Conservation (phyloP, 495 filamentous ascomycete species). For the Neurospora sublineolata region DNA sequence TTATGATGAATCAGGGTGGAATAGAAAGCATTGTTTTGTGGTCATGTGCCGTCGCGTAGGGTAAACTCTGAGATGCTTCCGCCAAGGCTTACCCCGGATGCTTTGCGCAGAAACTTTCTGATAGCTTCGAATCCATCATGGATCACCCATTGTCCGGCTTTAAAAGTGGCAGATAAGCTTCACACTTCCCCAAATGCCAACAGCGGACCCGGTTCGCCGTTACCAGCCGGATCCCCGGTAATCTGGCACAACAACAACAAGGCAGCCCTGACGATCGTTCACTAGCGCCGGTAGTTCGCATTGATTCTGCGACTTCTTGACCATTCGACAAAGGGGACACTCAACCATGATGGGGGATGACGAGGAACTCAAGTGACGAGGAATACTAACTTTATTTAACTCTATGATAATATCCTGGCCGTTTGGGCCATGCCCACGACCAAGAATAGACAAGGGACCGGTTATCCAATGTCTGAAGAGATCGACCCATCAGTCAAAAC, state of each 20-base stretch:
- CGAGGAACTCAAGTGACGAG: neutral
- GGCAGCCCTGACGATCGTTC: neutral
- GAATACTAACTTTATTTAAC: neutral
- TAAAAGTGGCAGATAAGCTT: neutral
- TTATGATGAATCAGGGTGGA: neutral
- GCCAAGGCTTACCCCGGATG: neutral
- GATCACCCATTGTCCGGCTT: neutral
- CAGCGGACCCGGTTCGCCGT: neutral
- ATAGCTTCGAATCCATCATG: neutral
- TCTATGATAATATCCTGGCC: neutral
- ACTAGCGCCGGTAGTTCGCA: neutral
- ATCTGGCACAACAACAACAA: neutral
- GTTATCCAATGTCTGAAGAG: neutral
- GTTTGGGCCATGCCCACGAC: neutral
- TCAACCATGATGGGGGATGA: neutral
- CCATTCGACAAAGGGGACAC: neutral
- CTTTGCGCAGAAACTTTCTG: neutral
- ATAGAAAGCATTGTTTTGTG: neutral
- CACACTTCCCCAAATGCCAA: neutral
- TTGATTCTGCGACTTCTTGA: neutral
- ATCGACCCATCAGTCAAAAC: neutral
- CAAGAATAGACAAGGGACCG: neutral
- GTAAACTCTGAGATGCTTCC: neutral
- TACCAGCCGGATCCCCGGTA: neutral
- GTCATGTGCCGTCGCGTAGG: neutral